phyloP scores from a whole-genome alignment of 1,139 yeast genomes.

The Geotrichum reessii region DNA sequence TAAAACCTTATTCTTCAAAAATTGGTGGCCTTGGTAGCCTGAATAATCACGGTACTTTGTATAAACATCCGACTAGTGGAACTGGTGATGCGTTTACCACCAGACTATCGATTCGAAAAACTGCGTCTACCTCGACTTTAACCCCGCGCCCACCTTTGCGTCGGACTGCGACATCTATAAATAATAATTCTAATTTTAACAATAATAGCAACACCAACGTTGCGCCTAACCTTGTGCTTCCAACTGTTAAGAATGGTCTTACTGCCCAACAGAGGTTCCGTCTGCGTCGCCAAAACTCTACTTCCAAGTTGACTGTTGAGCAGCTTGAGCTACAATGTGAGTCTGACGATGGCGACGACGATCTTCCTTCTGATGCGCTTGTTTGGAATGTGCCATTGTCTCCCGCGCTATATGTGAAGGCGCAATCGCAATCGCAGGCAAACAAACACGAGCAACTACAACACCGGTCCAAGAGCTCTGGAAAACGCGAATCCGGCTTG shows the following conservation, averaged over 20 bases:
- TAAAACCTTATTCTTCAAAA: background rate
- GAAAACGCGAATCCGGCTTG: slow-evolving; percentile 12
- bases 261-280: slow-evolving; percentile 16
- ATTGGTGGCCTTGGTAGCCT: background rate
- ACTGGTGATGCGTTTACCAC: background rate
- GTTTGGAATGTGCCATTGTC: slow-evolving; percentile 63
- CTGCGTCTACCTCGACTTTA: slow-evolving; percentile 16
- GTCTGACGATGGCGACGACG: slow-evolving; percentile 39
- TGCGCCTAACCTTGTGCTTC: background rate
- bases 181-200: too few species aligned
- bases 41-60: background rate
- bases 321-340: slow-evolving; percentile 36
- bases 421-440: slow-evolving; percentile 22
- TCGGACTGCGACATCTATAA: slow-evolving; percentile 1
- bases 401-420: slow-evolving; percentile 42
- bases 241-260: slow-evolving; percentile 3
- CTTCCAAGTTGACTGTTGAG: slow-evolving; percentile 25
- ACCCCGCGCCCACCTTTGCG: slow-evolving; percentile 2
- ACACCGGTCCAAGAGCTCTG: slow-evolving; percentile 7
- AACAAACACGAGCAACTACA: slow-evolving; percentile 8
- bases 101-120: slow-evolving; percentile 11
- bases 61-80: background rate
- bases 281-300: slow-evolving; percentile 13
- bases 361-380: slow-evolving; percentile 49
- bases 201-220: background rate